Conservation (phyloP, 1,284 basidiomycete genomes). For the Pseudozyma pruni region DNA sequence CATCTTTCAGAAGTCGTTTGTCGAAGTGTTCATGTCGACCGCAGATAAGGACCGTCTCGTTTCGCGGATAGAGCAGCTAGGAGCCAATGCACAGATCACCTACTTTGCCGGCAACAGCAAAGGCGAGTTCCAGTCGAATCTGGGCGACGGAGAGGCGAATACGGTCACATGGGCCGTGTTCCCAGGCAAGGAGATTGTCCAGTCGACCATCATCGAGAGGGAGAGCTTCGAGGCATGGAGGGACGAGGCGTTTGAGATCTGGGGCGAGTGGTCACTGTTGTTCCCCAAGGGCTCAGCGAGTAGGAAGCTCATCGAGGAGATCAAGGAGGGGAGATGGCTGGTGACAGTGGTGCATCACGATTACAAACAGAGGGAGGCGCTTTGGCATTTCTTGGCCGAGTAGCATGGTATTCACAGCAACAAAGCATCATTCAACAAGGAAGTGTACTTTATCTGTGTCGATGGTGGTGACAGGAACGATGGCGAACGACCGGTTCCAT, state of each 20-base stretch:
- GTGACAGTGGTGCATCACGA: slow-evolving; percentile 95
- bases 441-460: slow-evolving; percentile 1
- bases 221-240: slow-evolving; percentile 71
- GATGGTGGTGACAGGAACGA: slow-evolving; percentile 12
- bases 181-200: slow-evolving; percentile 70
- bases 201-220: slow-evolving; percentile 70
- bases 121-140: slow-evolving; percentile 67
- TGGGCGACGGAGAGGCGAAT: slow-evolving; percentile 68
- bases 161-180: slow-evolving; percentile 71
- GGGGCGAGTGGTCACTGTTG: slow-evolving; percentile 91
- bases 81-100: slow-evolving; percentile 76
- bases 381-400: slow-evolving; percentile 74
- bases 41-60: slow-evolving; percentile 77
- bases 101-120: slow-evolving; percentile 83
- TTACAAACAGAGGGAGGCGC: slow-evolving; percentile 80
- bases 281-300: slow-evolving; percentile 82
- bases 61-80: slow-evolving; percentile 73
- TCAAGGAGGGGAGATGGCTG: slow-evolving; percentile 84
- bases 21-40: slow-evolving; percentile 87
- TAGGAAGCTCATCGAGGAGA: slow-evolving; percentile 77
- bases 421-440: too few species aligned
- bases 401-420: not conserved
- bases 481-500: slow-evolving; percentile 2
- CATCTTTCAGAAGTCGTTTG: slow-evolving; percentile 97
- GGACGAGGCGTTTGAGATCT: slow-evolving; percentile 96